Evolutionary conservation across 2,329 filamentous ascomycete species (phyloP).

Genomic region (Aurifilum marmelostoma): DNA sequence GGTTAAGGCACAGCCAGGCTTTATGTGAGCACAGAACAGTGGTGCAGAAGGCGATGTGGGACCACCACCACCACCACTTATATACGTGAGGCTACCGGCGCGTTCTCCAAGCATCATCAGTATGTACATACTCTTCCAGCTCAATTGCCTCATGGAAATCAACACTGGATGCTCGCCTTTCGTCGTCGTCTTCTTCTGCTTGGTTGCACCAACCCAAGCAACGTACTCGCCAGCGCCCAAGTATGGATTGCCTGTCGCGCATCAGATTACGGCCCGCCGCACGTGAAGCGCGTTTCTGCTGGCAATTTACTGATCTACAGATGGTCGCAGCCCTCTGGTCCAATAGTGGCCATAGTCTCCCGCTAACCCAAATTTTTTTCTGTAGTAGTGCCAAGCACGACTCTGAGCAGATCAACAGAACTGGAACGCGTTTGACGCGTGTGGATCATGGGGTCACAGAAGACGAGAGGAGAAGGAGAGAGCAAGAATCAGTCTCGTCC

Average conservation of each 20-base stretch:
- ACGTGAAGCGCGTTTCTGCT: background rate
- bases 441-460: background rate
- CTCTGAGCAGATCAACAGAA: background rate
- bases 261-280: background rate
- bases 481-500: background rate
- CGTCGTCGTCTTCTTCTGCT: too few relatives aligned
- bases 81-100: background rate
- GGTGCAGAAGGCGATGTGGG: background rate
- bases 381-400: background rate
- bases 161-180: background rate
- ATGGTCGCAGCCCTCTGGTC: background rate
- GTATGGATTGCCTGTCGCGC: background rate
- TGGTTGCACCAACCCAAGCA: background rate
- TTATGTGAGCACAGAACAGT: constrained; percentile 8
- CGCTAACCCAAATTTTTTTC: background rate
- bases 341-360: background rate
- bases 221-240: background rate
- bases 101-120: background rate
- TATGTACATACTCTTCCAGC: background rate
- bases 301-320: background rate
- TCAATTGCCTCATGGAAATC: background rate
- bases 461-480: background rate
- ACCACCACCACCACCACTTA: background rate
- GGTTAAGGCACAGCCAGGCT: constrained; percentile 53
- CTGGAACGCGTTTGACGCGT: background rate